Evolutionary conservation across 23 red algal species (phyloP), one percentile per base, ranked within the genome.

Genomic region (Gracilariopsis chorda): DNA sequence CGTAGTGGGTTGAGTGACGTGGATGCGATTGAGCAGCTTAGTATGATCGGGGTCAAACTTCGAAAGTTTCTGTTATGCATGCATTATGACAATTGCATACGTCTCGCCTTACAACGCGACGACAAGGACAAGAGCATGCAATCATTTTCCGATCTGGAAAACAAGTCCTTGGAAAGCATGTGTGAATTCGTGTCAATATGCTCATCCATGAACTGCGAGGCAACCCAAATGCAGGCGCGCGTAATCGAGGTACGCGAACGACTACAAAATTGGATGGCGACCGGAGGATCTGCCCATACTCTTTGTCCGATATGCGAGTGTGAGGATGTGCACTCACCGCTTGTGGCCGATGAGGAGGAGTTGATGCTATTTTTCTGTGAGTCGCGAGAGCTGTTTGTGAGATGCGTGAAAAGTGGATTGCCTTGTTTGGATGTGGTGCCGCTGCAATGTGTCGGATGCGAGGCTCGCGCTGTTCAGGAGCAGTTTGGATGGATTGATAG

Each of bases 71-170:
- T 70, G 24, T 27, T 61, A 23, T 69, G 82, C 20, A 72, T 86
- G 48, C 82, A 86, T 40, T 86, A 67, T 21, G 82, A 86, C 43
- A n/a, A n/a, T 12, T 86, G 82, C 82, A 72, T 86, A 7, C 2
- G 30, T 19, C 46, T 47, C 7, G 34, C 71, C 1, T 63, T 86
- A 7, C 1, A 4, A 29, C 37, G 28, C 0, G 67, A 16, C 40
- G 67, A 46, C 10, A 74, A 19, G 7, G 44, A 23, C 33, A 74
- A 30, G 10, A 29, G 47, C 1, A 44, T 72, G 82, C 17, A 51
- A 30, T 2, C 28, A 16, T 61, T 77, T 19, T 17, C 20, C 19
- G 61, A 72, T 8, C 28, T 55, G 28, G 85, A 89, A 29, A 47
- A 51, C n/a, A 43, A 28, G 69, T 23, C 85, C 7, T 24, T 89